A percentile compares a stretch with the other conserved stretches of the same genome.
Evolutionary conservation across 257 asterid genomes (phyloP).

Genomic region (Craterostigma plantagineum): DNA sequence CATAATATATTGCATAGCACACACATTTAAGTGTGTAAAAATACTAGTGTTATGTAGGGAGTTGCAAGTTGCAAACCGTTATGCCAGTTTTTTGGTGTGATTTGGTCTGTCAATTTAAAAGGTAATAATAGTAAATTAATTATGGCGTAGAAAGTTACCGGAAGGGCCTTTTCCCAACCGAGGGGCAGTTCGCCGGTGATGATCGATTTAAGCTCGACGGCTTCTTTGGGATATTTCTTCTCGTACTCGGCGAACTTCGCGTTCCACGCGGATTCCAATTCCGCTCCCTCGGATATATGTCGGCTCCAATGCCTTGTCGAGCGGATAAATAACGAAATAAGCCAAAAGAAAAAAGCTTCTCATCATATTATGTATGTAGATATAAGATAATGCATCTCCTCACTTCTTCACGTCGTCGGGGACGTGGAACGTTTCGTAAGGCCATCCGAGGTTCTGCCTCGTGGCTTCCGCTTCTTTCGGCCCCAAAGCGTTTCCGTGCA

Average conservation of each 20-base stretch:
- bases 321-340: background rate
- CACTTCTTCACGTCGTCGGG: constrained; percentile 88
- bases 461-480: constrained; percentile 85
- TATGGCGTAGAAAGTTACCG: no score
- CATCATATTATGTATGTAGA: background rate
- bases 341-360: background rate
- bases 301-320: constrained; percentile 75
- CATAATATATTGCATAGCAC: no score
- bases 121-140: no score
- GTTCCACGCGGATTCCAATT: constrained; percentile 83
- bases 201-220: constrained; percentile 59
- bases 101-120: no score
- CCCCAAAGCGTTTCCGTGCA: constrained; percentile 68
- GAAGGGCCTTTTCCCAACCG: constrained; percentile 87
- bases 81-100: no score
- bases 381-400: background rate
- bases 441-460: constrained; percentile 73
- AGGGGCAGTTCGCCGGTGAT: constrained; percentile 53
- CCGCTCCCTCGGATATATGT: constrained; percentile 63
- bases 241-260: constrained; percentile 74
- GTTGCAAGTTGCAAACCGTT: no score
- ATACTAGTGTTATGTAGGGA: no score
- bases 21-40: no score
- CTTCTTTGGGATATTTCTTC: constrained; percentile 71
- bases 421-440: constrained; percentile 42